Conservation (phyloP, 257 asterid species). For the Nicotiana attenuata region DNA sequence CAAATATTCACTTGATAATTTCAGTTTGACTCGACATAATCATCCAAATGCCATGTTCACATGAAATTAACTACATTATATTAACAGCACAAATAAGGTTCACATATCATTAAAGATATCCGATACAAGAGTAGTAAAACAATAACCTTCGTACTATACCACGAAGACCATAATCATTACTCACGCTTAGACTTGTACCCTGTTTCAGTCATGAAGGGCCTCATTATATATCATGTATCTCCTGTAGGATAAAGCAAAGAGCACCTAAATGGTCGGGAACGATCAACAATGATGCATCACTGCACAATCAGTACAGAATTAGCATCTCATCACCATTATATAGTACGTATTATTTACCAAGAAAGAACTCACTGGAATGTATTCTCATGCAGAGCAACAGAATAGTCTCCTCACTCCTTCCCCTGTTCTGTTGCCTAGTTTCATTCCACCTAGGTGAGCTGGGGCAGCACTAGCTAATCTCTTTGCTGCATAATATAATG, state of each 20-base stretch:
- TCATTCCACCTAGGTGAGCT: conserved; percentile 18
- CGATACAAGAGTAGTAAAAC: neutral
- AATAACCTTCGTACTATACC: neutral
- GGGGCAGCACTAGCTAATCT: conserved; percentile 17
- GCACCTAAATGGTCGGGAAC: neutral
- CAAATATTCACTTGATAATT: neutral
- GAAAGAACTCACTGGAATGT: neutral
- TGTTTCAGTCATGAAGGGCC: neutral
- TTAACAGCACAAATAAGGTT: neutral
- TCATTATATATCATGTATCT: neutral
- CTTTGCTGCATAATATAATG: conserved; percentile 18
- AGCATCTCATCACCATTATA: neutral
- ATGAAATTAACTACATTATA: neutral
- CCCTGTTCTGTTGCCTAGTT: conserved; percentile 12
- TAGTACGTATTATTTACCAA: neutral
- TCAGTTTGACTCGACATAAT: neutral
- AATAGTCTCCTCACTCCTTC: neutral
- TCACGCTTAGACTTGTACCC: neutral
- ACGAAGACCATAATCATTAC: neutral
- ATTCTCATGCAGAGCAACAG: conserved; percentile 21
- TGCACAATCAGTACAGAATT: neutral
- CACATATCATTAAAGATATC: neutral
- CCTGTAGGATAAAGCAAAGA: neutral
- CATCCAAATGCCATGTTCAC: neutral
- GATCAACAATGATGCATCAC: neutral